A percentile compares a stretch with the other conserved stretches of the same genome.
Evolutionary conservation across 495 filamentous ascomycete species (phyloP).

Genomic region (Mycothermus thermophilus): DNA sequence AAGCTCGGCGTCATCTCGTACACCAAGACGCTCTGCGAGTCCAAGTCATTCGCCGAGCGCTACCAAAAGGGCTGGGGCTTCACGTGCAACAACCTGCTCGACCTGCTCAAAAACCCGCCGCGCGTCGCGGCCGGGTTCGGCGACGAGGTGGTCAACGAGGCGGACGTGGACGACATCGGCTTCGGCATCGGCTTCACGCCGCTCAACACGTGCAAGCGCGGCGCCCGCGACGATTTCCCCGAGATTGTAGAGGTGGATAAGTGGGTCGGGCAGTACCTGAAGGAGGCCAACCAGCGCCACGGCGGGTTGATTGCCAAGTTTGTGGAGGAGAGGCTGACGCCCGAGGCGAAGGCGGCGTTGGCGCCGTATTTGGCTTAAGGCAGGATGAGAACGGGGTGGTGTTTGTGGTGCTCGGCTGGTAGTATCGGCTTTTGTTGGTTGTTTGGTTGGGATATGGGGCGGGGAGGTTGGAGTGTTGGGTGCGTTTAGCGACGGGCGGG

Average conservation of each 20-base stretch:
- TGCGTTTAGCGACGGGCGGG: too few species aligned
- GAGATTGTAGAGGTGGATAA: conserved; percentile 62
- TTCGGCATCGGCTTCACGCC: conserved; percentile 91
- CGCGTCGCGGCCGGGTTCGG: conserved; percentile 43
- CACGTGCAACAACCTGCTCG: conserved; percentile 73
- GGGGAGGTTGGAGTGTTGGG: too few species aligned
- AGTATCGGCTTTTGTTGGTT: too few species aligned
- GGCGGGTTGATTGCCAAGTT: conserved; percentile 26
- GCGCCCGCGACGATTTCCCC: conserved; percentile 59
- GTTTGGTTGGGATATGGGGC: too few species aligned
- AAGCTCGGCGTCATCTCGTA: conserved; percentile 88
- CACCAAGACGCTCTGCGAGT: conserved; percentile 77
- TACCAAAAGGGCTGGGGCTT: conserved; percentile 79
- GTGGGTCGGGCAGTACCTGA: conserved; percentile 67
- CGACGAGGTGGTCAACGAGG: conserved; percentile 67
- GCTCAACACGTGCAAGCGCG: conserved; percentile 70
- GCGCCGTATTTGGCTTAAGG: conserved; percentile 26
- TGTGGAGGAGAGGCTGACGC: conserved; percentile 23
- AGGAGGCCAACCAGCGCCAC: conserved; percentile 32
- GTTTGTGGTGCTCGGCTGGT: too few species aligned
- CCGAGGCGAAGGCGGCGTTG: conserved; percentile 28
- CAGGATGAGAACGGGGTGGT: too few species aligned
- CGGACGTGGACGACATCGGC: conserved; percentile 83
- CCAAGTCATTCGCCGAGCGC: conserved; percentile 57
- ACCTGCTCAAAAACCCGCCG: conserved; percentile 77